Conservation (phyloP, 208 protist species). For the Lotmaria passim region DNA sequence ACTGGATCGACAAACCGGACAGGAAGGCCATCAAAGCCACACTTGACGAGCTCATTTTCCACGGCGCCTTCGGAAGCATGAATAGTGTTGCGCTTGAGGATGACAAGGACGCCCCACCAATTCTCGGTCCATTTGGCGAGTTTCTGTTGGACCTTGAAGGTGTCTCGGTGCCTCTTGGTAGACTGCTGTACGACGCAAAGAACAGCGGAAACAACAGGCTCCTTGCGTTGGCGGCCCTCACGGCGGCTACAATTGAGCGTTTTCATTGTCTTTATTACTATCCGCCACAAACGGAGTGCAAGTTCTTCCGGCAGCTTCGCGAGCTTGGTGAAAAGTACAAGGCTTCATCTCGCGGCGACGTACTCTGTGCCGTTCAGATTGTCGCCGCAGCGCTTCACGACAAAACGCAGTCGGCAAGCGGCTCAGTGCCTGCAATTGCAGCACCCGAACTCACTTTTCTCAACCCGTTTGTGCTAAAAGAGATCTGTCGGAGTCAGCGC, state of each 20-base stretch:
- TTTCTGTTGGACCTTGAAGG: conserved; percentile 13
- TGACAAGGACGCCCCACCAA: not conserved
- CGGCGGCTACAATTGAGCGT: not conserved
- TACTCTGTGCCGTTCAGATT: conserved; percentile 7
- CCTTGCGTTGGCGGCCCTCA: conserved; percentile 15
- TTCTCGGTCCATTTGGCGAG: conserved; percentile 4
- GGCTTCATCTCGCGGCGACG: conserved; percentile 7
- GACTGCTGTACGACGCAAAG: conserved; percentile 14
- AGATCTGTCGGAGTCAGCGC: not conserved
- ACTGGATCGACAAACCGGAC: conserved; percentile 24
- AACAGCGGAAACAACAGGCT: not conserved
- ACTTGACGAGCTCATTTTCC: not conserved
- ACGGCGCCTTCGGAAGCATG: conserved; percentile 7
- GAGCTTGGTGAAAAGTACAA: not conserved
- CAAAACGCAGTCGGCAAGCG: not conserved
- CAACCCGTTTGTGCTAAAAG: not conserved
- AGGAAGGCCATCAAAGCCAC: conserved; percentile 4
- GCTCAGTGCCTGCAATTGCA: not conserved
- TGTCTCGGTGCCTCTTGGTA: conserved; percentile 14
- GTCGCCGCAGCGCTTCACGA: not conserved
- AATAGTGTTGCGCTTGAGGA: too few species aligned
- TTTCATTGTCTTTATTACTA: not conserved
- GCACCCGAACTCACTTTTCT: not conserved
- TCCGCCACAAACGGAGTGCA: not conserved
- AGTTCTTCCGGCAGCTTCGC: not conserved